Base-by-base conservation (phyloP, 2,329 filamentous ascomycete genomes). In the Aureobasidium pullulans region DNA sequence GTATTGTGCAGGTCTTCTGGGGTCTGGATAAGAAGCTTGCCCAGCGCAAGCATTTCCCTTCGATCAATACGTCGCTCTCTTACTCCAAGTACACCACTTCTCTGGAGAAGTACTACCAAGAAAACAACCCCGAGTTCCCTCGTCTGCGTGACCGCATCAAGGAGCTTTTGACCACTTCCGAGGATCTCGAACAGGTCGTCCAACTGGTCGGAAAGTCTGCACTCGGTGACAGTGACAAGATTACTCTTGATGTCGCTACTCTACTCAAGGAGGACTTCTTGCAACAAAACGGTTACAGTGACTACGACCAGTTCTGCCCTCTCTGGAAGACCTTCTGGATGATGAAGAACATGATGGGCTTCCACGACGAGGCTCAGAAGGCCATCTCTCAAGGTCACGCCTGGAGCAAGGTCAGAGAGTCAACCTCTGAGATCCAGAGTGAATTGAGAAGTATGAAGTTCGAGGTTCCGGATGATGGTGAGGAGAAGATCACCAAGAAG, bases 281-380 rank as follows among this genome's bases (percentile, higher is more conserved):
- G 72, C 94, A 99, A 77, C 94, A 99, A 76, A 99, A 99, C 78
- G 94, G 94, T 64, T 99, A 99, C 84, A 94, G 89, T 66, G 90
- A 97, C 76, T 97, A 99, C 73, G 94, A 99, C 72, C 92, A 97
- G 78, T 99, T 96, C 85, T 99, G 94, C 72, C 94, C 94, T 52
- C 84, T 99, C 70, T 99, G 94, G 94, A 99, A 99, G 87, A 99
- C 94, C 0, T 89, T 96, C 75, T 99, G 94, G 87, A 97, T 99
- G 94, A 99, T 99, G 94, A 96, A 96, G 84, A 88, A 90, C 64
- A 97, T 99, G 86, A 89, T 99, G 81, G 89, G 87, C 61, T 99
- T 93, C 84, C 90, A 96, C 73, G 95, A 99, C 70, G 94, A 99
- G 80, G 87, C 90, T 28, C 93, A 97, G 75, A 97, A 96, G 84